Evolutionary conservation across 495 filamentous ascomycete genomes (phyloP).

Genomic region (Cairneyella variabilis): DNA sequence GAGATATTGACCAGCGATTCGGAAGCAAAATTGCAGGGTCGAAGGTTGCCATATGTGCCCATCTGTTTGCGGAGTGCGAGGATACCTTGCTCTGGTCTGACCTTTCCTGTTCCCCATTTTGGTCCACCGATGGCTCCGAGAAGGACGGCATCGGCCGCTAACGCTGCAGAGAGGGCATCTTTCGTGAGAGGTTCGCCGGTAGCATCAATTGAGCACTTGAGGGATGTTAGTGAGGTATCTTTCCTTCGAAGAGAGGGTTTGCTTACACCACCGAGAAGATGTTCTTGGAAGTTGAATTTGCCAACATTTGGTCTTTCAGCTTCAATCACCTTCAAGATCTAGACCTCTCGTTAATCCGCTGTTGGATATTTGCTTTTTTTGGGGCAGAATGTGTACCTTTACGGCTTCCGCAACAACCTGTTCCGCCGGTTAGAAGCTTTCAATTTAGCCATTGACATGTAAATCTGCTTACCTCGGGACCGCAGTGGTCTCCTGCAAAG

Average conservation of each 20-base stretch:
- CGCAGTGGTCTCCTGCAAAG: constrained; percentile 87
- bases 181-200: constrained; percentile 77
- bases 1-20: constrained; percentile 82
- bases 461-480: constrained; percentile 70
- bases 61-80: constrained; percentile 92
- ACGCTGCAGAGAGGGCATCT: constrained; percentile 79
- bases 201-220: constrained; percentile 81
- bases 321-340: constrained; percentile 77
- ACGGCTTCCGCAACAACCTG: constrained; percentile 65
- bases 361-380: not conserved
- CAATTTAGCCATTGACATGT: not conserved
- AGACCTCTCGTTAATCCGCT: constrained; percentile 11
- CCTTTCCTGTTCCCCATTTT: constrained; percentile 89
- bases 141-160: constrained; percentile 86
- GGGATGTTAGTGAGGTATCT: not conserved
- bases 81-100: constrained; percentile 93
- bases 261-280: constrained; percentile 90
- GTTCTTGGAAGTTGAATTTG: constrained; percentile 88
- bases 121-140: constrained; percentile 95
- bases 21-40: constrained; percentile 94
- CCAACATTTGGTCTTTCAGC: constrained; percentile 57
- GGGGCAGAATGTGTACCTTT: constrained; percentile 56
- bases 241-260: constrained; percentile 6
- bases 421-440: constrained; percentile 1
- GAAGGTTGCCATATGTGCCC: constrained; percentile 92